Evolutionary conservation across 1,284 basidiomycete species (phyloP).

Genomic region (Athelia psychrophila): DNA sequence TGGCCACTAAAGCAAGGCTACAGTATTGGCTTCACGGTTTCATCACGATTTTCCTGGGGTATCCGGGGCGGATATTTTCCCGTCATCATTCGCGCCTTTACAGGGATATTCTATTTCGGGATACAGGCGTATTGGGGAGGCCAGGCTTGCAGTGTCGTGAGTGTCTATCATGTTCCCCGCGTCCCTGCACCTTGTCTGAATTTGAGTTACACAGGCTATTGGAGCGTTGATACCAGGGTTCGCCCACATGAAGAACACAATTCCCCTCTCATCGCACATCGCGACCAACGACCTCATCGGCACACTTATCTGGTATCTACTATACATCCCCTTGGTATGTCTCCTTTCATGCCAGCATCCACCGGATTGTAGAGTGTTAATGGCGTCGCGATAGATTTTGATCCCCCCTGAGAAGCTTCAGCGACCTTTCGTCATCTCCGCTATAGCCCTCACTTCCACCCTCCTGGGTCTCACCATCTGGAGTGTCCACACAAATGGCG

Average conservation of each 20-base stretch:
- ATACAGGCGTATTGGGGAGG: constrained; percentile 4
- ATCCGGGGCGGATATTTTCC: not conserved
- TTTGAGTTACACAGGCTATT: not conserved
- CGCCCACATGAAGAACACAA: constrained; percentile 6
- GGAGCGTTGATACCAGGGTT: constrained; percentile 3
- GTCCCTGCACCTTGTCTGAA: not conserved
- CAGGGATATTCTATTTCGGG: not conserved
- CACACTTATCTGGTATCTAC: constrained; percentile 1
- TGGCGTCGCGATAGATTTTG: not conserved
- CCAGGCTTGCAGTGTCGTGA: constrained; percentile 1
- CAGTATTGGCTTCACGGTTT: constrained; percentile 2
- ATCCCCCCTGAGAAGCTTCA: constrained; percentile 4
- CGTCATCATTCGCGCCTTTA: not conserved
- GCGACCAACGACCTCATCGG: constrained; percentile 5
- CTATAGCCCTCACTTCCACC: not conserved
- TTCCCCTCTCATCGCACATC: constrained; percentile 1
- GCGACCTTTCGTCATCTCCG: constrained; percentile 3
- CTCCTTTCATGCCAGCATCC: no score
- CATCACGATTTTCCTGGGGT: constrained; percentile 3
- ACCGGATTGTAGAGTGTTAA: no score
- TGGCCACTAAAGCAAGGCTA: not conserved
- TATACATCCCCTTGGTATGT: not conserved
- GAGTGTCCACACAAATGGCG: not conserved
- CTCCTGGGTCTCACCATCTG: constrained; percentile 1
- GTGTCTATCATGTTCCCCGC: not conserved